Evolutionary conservation across 495 filamentous ascomycete genomes (phyloP).

Genomic region (Trichoderma reesei): DNA sequence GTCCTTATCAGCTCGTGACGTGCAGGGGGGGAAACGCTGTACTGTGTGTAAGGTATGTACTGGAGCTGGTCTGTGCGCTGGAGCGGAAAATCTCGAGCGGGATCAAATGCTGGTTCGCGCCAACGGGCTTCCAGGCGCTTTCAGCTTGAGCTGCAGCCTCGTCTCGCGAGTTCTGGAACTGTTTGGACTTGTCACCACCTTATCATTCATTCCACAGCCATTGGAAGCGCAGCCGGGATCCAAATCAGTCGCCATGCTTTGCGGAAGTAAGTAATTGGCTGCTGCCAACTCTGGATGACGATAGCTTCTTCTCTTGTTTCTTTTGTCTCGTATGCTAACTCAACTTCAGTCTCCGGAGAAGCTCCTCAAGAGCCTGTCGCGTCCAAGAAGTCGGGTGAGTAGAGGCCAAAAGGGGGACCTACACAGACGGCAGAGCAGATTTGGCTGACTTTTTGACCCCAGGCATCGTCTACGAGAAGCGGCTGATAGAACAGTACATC

Average conservation of each 20-base stretch:
- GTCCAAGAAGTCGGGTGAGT: conserved; percentile 84
- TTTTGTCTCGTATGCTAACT: background rate
- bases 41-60: no score
- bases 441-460: conserved; percentile 22
- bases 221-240: background rate
- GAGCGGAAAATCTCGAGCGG: conserved; percentile 8
- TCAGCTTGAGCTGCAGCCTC: background rate
- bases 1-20: background rate
- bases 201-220: background rate
- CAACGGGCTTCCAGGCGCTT: background rate
- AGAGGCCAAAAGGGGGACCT: conserved; percentile 8
- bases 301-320: background rate
- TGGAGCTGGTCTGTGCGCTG: conserved; percentile 3
- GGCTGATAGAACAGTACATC: conserved; percentile 90
- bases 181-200: no score
- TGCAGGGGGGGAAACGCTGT: no score
- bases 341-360: conserved; percentile 78
- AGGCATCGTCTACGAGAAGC: conserved; percentile 90
- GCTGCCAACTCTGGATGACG: background rate
- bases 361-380: conserved; percentile 90
- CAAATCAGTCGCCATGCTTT: conserved; percentile 8
- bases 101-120: conserved; percentile 6
- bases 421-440: conserved; percentile 6
- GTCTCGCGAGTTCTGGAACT: background rate
- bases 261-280: conserved; percentile 4